Base-by-base conservation (phyloP, 2,329 filamentous ascomycete genomes). In the Aspergillus fijiensis region DNA sequence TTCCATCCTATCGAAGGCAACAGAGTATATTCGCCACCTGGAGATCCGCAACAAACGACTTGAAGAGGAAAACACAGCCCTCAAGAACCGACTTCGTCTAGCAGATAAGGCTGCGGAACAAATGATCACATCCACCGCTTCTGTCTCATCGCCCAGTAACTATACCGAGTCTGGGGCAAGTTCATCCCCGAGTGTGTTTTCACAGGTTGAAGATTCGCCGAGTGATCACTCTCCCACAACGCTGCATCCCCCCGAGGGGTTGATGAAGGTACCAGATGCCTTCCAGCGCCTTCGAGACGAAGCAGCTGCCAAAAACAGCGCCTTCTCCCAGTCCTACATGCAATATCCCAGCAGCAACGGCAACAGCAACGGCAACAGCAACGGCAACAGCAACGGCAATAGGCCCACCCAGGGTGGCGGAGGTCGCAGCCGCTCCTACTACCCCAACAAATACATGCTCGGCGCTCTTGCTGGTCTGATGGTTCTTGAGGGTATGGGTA, bases 1-100 rank as follows among this genome's bases (percentile, higher is more conserved):
- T n/a, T 97, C 93, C 2, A 92, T 98, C 54, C 79, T 98, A 49
- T 93, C 91, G 65, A 98, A 98, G 76, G 94, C 94, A 2, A 97
- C 94, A 5, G 94, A 98, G 74, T 98, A 98, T 69, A 98, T 98
- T 66, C 86, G 89, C 42, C 93, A 98, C 76, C 80, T 98, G 1
- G 94, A 98, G 76, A 96, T 96, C 79, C 87, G 92, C 12, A 96
- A 96, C 69, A 90, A 87, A 65, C 87, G 90, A 5, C 80, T 97
- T 10, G 81, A 88, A 55, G 91, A 96, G 50, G 92, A 98, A 73
- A 93, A 96, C 70, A 83, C 80, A 31, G 85, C 85, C 14, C 85
- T 96, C 79, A 93, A 94, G 74, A 86, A 87, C 50, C 86, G 91
- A 31, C 85, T 97, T 42, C 86, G 88, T 71, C 94, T 95, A 71